Evolutionary conservation across 1,139 yeast genomes (phyloP), one percentile per base, ranked within the genome.

Genomic region (Dujonia santamariae): DNA sequence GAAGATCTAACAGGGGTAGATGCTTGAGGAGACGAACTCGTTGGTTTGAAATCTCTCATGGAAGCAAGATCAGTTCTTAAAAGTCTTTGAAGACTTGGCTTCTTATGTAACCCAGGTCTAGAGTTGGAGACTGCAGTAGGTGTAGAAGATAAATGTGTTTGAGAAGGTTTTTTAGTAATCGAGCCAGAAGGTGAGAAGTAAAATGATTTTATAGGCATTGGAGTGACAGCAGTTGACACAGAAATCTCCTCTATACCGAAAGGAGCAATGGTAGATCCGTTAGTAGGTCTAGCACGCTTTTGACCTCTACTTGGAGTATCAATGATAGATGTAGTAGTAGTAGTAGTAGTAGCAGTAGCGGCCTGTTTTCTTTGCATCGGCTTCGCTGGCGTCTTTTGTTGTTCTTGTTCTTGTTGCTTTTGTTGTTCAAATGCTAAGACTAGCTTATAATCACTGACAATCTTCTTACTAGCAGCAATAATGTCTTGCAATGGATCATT

Each of bases 101-200:
- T 40, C 39, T 29, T 41, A 20, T 39, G 36, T 37, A 43, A n/a
- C n/a, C n/a, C n/a, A n/a, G n/a, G n/a, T n/a, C n/a, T n/a, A n/a
- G n/a, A n/a, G n/a, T n/a, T n/a, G n/a, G n/a, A n/a, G n/a, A 40
- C 36, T 7, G 50, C 42, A 3, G 58, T 38, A 3, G 51, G 54
- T 4, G 67, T 67, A 7, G 66, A 59, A 14, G 54, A 48, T 31
- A 47, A 51, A 13, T 43, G 37, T 3, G 39, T 28, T 20, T 41
- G 44, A 8, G 40, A 29, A 4, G 44, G 24, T 14, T 42, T 45
- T 24, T 34, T 24, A 5, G 37, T 11, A 24, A 34, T 44, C 13
- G 57, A 36, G 4, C 51, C 54, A 16, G 60, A 48, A 26, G 67
- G 65, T 2, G 66, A 60, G 39, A 60, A 61, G 41, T 47, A 56